Evolutionary conservation across 768 basidiomycete species (phyloP).

Genomic region (Strobilomyces echinocephalus): DNA sequence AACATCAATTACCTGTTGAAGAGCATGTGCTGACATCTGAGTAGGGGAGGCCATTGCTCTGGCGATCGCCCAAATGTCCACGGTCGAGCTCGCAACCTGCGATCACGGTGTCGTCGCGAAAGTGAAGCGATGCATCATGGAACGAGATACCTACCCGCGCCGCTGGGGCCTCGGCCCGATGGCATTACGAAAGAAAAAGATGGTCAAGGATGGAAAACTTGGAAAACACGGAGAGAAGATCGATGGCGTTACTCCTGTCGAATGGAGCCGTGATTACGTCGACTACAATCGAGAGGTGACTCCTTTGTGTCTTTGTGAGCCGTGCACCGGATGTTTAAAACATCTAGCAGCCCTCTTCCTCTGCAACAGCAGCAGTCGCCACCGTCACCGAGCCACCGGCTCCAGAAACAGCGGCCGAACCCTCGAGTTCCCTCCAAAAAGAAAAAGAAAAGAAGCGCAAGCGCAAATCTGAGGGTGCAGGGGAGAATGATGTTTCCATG

Average conservation of each 20-base stretch:
- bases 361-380: slow-evolving; percentile 23
- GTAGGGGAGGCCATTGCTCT: slow-evolving; percentile 89
- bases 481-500: slow-evolving; percentile 40
- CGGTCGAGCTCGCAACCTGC: slow-evolving; percentile 95
- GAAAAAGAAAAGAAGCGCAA: slow-evolving; percentile 85
- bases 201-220: slow-evolving; percentile 96
- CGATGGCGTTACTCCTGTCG: slow-evolving; percentile 79
- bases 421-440: slow-evolving; percentile 35
- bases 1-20: slow-evolving; percentile 1
- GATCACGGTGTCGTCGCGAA: slow-evolving; percentile 99
- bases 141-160: slow-evolving; percentile 95
- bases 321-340: slow-evolving; percentile 5
- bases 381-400: slow-evolving; percentile 22
- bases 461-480: slow-evolving; percentile 61
- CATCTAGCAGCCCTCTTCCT: slow-evolving; percentile 38
- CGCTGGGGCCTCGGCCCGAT: slow-evolving; percentile 99
- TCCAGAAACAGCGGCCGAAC: slow-evolving; percentile 30
- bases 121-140: slow-evolving; percentile 99
- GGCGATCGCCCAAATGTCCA: slow-evolving; percentile 96
- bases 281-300: slow-evolving; percentile 77
- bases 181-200: slow-evolving; percentile 95
- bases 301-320: slow-evolving; percentile 11
- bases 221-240: slow-evolving; percentile 92
- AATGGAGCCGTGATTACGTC: slow-evolving; percentile 91
- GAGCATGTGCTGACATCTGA: slow-evolving; percentile 3